These are phyloP conservation scores for Lipomyces lipofer DNA, from an alignment of 805 yeast genomes.

Conservation along the genomic window DNA sequence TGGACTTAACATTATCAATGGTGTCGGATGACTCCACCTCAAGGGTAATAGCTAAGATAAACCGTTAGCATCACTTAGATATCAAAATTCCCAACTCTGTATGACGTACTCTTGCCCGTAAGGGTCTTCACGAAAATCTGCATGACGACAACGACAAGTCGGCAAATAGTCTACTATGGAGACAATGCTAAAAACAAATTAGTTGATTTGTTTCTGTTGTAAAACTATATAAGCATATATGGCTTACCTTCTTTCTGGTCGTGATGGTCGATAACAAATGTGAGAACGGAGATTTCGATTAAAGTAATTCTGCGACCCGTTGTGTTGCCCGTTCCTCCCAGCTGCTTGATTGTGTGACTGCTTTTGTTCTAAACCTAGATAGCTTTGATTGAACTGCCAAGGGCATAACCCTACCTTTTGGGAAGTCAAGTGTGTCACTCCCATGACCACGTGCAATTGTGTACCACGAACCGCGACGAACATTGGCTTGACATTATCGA, in stretches of 20 bases:
- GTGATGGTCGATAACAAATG: constrained; percentile 21
- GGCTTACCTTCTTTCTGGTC: constrained; percentile 36
- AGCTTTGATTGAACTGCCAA: no score
- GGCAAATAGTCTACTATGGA: constrained; percentile 37
- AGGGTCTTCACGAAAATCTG: constrained; percentile 97
- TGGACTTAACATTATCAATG: constrained; percentile 93
- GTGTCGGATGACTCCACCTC: constrained; percentile 98
- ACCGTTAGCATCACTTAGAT: background rate
- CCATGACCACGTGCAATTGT: no score
- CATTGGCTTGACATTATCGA: no score
- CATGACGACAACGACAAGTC: constrained; percentile 43
- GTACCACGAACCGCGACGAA: no score
- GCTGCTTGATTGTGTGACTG: no score
- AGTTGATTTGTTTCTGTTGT: background rate
- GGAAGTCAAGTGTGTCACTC: no score
- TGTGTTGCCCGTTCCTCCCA: no score
- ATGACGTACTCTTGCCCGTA: constrained; percentile 73
- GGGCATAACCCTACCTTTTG: no score
- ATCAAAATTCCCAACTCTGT: constrained; percentile 32
- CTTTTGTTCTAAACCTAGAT: no score
- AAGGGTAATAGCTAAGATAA: constrained; percentile 73
- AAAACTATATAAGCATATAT: background rate
- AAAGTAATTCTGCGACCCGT: no score
- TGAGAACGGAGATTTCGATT: no score
- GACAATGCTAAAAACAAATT: constrained; percentile 9